Evolutionary conservation across 116 monocot species (phyloP).

Genomic region (Dioscorea cayenensis): DNA sequence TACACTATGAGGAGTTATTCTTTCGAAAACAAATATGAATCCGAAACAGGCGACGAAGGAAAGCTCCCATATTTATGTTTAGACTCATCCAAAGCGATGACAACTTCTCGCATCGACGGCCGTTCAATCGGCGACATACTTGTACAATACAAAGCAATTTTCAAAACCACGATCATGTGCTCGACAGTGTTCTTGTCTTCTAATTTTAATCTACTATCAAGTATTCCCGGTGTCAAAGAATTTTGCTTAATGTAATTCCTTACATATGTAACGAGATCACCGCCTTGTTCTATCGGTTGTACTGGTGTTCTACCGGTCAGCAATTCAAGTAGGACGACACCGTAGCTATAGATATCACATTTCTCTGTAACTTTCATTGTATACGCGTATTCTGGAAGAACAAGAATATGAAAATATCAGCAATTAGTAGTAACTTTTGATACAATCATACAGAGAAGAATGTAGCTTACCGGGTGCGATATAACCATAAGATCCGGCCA

Average conservation of each 20-base stretch:
- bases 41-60: conserved; percentile 47
- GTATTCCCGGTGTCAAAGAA: conserved; percentile 43
- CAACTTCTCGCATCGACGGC: conserved; percentile 83
- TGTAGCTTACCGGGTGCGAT: conserved; percentile 79
- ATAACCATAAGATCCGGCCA: conserved; percentile 98
- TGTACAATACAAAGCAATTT: conserved; percentile 89
- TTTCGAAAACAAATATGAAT: conserved; percentile 29
- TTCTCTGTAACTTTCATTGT: conserved; percentile 99
- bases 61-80: conserved; percentile 53
- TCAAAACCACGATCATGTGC: conserved; percentile 85
- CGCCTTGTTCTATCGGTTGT: conserved; percentile 83
- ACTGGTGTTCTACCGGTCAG: conserved; percentile 81
- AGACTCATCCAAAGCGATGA: conserved; percentile 81
- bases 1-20: conserved; percentile 26
- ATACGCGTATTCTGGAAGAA: conserved; percentile 84
- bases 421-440: not conserved
- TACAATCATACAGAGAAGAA: not conserved
- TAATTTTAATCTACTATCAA: conserved; percentile 51
- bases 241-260: conserved; percentile 60
- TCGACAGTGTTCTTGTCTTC: conserved; percentile 36
- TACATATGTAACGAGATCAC: conserved; percentile 85
- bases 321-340: conserved; percentile 88
- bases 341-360: conserved; percentile 90
- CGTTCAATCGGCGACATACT: conserved; percentile 75
- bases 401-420: not conserved